These are phyloP conservation scores for Austroboletus olivaceoglutinosus DNA, from an alignment of 1,284 basidiomycete genomes.

Conservation along the genomic window DNA sequence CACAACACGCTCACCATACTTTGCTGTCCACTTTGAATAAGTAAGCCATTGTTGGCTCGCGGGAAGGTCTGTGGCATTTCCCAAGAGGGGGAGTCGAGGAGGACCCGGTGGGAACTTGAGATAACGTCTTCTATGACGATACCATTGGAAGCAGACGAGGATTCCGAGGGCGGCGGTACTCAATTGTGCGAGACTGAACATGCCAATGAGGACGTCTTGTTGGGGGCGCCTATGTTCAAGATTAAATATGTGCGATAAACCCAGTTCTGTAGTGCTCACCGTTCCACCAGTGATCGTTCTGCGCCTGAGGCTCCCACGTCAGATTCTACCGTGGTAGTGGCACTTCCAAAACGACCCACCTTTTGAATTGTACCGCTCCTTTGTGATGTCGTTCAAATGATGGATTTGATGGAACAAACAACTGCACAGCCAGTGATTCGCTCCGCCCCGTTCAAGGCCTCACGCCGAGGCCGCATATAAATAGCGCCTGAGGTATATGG, in stretches of 20 bases:
- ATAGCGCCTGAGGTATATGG: too few relatives aligned
- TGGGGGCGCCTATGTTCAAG: too few relatives aligned
- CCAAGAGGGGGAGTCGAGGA: slow-evolving; percentile 1
- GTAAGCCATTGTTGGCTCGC: slow-evolving; percentile 3
- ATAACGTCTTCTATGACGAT: background rate
- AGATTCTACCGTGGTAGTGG: too few relatives aligned
- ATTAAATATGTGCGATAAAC: too few relatives aligned
- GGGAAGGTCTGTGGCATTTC: slow-evolving; percentile 4
- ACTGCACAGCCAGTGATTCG: too few relatives aligned
- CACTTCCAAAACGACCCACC: too few relatives aligned
- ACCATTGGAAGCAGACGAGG: background rate
- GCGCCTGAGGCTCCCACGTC: too few relatives aligned
- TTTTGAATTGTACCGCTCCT: too few relatives aligned
- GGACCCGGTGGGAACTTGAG: slow-evolving; percentile 8
- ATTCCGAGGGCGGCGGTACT: background rate
- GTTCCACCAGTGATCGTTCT: too few relatives aligned
- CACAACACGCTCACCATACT: background rate
- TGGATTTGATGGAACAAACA: background rate
- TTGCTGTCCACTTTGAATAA: slow-evolving; percentile 4
- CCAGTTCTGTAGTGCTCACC: too few relatives aligned
- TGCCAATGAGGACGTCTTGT: background rate
- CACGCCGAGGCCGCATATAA: too few relatives aligned
- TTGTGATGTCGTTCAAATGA: background rate
- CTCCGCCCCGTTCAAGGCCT: too few relatives aligned
- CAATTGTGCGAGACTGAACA: background rate